Conservation (phyloP, 208 protist genomes). For the Leishmania mexicana region DNA sequence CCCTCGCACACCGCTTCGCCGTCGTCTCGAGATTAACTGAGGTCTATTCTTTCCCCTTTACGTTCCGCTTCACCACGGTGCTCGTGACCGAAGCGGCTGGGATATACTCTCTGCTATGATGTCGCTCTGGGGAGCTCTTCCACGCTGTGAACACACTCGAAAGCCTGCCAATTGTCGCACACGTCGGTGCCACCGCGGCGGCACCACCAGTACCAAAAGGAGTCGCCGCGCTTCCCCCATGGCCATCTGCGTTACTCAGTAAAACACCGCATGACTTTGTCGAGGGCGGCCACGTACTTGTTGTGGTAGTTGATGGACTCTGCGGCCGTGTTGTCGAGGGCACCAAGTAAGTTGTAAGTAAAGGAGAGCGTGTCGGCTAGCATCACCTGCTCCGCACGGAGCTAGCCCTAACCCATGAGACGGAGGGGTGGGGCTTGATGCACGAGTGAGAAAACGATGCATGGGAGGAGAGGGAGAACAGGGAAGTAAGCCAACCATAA, state of each 20-base stretch:
- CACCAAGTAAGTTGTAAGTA: constrained; percentile 1
- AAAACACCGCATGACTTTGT: constrained; percentile 6
- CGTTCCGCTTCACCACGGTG: neutral
- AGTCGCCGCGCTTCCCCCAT: neutral
- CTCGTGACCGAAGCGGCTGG: neutral
- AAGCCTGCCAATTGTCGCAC: neutral
- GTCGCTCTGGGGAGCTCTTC: neutral
- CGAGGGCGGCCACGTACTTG: constrained; percentile 4
- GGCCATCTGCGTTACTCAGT: constrained; percentile 1
- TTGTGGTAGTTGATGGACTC: constrained; percentile 12
- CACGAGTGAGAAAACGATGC: neutral
- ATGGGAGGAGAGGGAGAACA: neutral
- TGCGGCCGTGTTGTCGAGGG: constrained; percentile 4
- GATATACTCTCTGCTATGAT: neutral
- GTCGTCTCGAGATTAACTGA: neutral
- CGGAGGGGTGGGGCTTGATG: neutral
- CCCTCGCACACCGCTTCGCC: neutral
- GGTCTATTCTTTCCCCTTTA: neutral
- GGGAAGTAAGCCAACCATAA: neutral
- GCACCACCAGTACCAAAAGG: neutral
- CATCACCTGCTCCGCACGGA: neutral
- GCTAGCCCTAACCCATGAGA: neutral
- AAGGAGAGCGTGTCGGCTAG: neutral
- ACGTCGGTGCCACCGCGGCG: neutral
- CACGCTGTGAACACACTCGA: neutral